Base-by-base conservation (phyloP, 1,284 basidiomycete genomes). In the Cryptococcus sp. region DNA sequence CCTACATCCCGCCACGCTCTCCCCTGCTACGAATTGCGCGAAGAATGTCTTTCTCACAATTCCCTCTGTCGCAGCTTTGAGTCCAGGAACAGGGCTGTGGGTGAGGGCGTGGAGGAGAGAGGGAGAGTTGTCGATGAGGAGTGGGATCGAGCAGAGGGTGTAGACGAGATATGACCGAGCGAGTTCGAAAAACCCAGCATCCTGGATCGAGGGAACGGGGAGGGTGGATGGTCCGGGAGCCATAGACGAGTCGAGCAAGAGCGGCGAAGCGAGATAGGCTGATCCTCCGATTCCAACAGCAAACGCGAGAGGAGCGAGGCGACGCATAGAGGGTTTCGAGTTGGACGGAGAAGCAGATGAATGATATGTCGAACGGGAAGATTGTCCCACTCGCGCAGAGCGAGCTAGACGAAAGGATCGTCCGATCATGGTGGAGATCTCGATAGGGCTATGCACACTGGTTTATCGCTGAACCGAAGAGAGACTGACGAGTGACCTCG, bases 11-110 rank as follows among this genome's bases (percentile, higher is more conserved):
- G 80, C 77, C 0, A 85, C 84, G 0, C 85, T 84, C 53, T 94
- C 90, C 4, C 86, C 89, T 1, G 89, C 88, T 5, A 93, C 89
- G 61, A 95, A 95, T 62, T 78, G 74, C 42, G 80, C 76, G 65
- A 93, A 95, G 76, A 95, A 95, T 2, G 92, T 94, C 24, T 77
- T 73, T 38, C 87, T 78, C 10, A 94, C 84, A 51, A 87, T 66
- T 6, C 76, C 77, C 65, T 90, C 83, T 2, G 85, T 82, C 35
- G 88, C 56, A 42, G 79, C 74, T 50, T 76, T 79, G 1, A 93
- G 52, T 3, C 82, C 80, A 1, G 91, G 89, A 12, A 89, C 74
- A 10, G 62, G 57, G 3, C 68, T 63, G 46, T 78, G 76, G 1
- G 80, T 77, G 32, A 86, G 68, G 2, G 77, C 63, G 22, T 79